phyloP scores from a whole-genome alignment of 1,284 basidiomycete genomes.

The Cutaneotrichosporon cyanovorans region DNA sequence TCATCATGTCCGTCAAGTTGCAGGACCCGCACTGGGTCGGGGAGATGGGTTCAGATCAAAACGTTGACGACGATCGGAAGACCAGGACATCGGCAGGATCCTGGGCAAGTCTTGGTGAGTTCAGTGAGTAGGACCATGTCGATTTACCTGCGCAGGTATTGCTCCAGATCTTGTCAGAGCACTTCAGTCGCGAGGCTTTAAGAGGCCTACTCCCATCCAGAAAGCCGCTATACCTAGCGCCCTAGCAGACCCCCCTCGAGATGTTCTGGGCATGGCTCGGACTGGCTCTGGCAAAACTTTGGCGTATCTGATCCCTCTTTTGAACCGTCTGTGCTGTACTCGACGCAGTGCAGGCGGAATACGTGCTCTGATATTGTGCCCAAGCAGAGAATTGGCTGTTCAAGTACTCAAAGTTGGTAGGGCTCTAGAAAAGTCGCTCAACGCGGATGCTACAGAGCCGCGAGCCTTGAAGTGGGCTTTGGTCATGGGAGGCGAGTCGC shows the following conservation, averaged over 20 bases:
- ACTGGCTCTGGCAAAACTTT: slow-evolving; percentile 98
- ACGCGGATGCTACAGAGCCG: slow-evolving; percentile 49
- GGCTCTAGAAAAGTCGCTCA: slow-evolving; percentile 65
- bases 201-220: slow-evolving; percentile 94
- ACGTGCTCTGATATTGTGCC: slow-evolving; percentile 80
- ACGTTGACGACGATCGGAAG: no score
- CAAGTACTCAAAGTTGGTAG: slow-evolving; percentile 94
- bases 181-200: slow-evolving; percentile 86
- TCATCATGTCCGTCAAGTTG: no score
- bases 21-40: no score
- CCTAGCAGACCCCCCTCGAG: slow-evolving; percentile 74
- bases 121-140: no score
- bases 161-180: slow-evolving; percentile 76
- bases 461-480: slow-evolving; percentile 82
- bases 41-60: no score
- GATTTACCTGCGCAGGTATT: slow-evolving; percentile 69
- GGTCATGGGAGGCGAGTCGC: slow-evolving; percentile 87
- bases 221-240: slow-evolving; percentile 80
- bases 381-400: slow-evolving; percentile 87
- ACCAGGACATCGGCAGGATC: no score
- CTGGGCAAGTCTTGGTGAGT: no score
- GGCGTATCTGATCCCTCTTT: slow-evolving; percentile 87
- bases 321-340: slow-evolving; percentile 73
- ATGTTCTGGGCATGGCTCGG: slow-evolving; percentile 96
- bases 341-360: slow-evolving; percentile 67